phyloP scores from a whole-genome alignment of 1,284 basidiomycete species.

The Neotropicomus parvogracilis region DNA sequence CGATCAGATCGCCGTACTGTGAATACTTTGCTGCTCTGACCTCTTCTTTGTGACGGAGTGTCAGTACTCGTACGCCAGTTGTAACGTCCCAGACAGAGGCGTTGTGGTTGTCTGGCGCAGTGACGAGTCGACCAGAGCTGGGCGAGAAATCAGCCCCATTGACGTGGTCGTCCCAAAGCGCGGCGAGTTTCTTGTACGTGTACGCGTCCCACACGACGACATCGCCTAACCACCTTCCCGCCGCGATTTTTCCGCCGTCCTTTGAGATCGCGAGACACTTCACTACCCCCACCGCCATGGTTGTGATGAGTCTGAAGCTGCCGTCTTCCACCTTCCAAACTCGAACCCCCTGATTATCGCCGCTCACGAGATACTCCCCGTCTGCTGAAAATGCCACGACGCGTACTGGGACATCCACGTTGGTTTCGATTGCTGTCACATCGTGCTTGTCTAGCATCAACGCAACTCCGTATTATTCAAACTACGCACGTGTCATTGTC shows the following conservation, averaged over 20 bases:
- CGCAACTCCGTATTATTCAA: too few species aligned
- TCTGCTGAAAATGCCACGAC: neutral
- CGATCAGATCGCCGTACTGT: neutral
- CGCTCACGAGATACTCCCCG: neutral
- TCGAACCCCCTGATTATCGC: neutral
- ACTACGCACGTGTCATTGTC: too few species aligned
- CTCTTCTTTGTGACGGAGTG: neutral
- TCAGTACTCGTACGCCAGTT: neutral
- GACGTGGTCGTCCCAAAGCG: neutral
- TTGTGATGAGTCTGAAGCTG: neutral
- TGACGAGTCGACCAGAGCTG: conserved; percentile 3
- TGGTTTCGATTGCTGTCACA: neutral
- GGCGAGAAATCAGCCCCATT: conserved; percentile 11
- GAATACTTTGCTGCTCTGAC: neutral
- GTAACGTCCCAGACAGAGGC: neutral
- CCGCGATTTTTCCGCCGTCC: conserved; percentile 7
- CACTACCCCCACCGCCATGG: neutral
- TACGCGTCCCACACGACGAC: neutral
- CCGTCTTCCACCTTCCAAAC: conserved; percentile 6
- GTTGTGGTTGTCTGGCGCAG: neutral
- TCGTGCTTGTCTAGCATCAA: too few species aligned
- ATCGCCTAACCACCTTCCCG: neutral
- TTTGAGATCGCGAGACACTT: neutral
- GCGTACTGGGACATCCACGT: neutral
- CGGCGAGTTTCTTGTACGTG: neutral